Percentiles rank a stretch among this genome's conserved stretches.
phyloP scores from a whole-genome alignment of 768 basidiomycete species.

The Amanita rubescens region DNA sequence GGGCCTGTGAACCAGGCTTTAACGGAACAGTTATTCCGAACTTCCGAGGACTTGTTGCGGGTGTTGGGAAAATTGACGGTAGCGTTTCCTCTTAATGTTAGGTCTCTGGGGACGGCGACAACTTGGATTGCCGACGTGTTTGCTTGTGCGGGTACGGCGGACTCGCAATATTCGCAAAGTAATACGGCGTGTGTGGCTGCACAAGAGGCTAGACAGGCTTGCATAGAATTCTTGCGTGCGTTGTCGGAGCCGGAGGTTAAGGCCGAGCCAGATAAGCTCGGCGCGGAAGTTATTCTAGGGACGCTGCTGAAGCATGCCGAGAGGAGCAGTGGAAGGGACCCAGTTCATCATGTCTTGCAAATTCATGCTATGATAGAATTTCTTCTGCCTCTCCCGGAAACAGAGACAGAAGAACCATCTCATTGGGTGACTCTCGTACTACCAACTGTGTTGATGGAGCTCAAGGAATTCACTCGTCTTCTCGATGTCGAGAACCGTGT shows the following conservation, averaged over 20 bases:
- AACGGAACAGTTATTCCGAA: slow-evolving; percentile 47
- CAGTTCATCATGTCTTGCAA: slow-evolving; percentile 48
- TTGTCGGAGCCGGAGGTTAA: slow-evolving; percentile 28
- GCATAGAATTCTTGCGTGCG: slow-evolving; percentile 39
- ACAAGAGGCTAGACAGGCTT: slow-evolving; percentile 37
- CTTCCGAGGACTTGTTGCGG: slow-evolving; percentile 44
- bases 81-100: slow-evolving; percentile 42
- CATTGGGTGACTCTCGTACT: slow-evolving; percentile 49
- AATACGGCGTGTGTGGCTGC: slow-evolving; percentile 36
- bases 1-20: slow-evolving; percentile 33
- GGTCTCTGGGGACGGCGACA: slow-evolving; percentile 38
- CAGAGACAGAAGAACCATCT: slow-evolving; percentile 16
- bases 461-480: slow-evolving; percentile 46
- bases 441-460: slow-evolving; percentile 47
- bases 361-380: slow-evolving; percentile 49
- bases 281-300: slow-evolving; percentile 47
- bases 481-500: slow-evolving; percentile 51
- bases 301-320: slow-evolving; percentile 47
- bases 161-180: slow-evolving; percentile 30
- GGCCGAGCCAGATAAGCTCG: slow-evolving; percentile 28
- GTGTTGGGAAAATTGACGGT: slow-evolving; percentile 42
- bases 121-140: slow-evolving; percentile 46
- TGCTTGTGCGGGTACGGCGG: slow-evolving; percentile 41
- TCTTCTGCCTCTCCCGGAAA: slow-evolving; percentile 36
- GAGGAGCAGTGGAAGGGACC: slow-evolving; percentile 38